Evolutionary conservation across 2,329 filamentous ascomycete species (phyloP).

Genomic region (Sporothrix curviconia): DNA sequence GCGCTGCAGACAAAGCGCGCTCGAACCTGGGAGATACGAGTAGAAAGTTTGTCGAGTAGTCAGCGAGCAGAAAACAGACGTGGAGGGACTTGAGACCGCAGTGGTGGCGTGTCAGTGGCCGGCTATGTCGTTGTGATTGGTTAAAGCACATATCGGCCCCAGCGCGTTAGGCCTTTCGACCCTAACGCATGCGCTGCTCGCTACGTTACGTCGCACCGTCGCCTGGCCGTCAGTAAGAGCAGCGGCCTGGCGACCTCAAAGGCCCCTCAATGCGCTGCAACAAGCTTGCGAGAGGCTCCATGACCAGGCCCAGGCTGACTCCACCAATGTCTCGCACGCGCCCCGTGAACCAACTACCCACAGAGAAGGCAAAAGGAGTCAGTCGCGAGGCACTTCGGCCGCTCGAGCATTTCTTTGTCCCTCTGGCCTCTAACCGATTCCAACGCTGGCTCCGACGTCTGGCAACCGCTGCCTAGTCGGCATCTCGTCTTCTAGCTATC

Average conservation of each 20-base stretch:
- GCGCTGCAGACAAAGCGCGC: too few relatives aligned
- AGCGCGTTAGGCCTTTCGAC: not conserved
- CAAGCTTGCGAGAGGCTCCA: not conserved
- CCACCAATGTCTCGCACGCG: constrained; percentile 1
- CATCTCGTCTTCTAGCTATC: too few relatives aligned
- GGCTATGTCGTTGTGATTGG: constrained; percentile 8
- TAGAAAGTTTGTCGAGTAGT: not conserved
- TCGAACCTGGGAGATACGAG: too few relatives aligned
- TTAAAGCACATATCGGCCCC: too few relatives aligned
- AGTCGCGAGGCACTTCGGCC: not conserved
- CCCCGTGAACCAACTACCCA: constrained; percentile 8
- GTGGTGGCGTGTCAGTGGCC: not conserved
- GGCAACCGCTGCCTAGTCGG: not conserved
- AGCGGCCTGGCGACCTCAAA: not conserved
- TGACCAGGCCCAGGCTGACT: not conserved
- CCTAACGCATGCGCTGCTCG: constrained; percentile 9
- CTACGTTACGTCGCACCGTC: constrained; percentile 15
- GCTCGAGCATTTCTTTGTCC: too few relatives aligned
- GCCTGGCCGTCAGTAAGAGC: not conserved
- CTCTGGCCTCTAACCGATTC: not conserved
- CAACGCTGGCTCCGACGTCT: not conserved
- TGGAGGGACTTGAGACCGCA: not conserved
- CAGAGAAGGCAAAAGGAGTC: constrained; percentile 3
- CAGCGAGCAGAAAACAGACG: not conserved
- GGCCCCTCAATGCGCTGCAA: too few relatives aligned